phyloP scores from a whole-genome alignment of 495 filamentous ascomycete species.

The Talaromyces adpressus region DNA sequence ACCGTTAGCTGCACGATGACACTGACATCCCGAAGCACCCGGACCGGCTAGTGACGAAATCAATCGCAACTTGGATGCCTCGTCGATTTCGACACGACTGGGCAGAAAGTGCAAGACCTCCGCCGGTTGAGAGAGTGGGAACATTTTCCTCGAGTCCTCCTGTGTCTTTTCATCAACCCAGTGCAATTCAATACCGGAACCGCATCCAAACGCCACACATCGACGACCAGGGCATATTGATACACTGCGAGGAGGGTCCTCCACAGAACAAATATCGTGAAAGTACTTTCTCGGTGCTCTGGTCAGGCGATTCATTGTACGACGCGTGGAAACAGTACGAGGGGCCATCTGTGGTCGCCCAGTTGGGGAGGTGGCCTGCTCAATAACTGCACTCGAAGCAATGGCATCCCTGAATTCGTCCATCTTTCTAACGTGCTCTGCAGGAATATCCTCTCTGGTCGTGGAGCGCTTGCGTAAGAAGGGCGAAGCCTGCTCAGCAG shows the following conservation, averaged over 20 bases:
- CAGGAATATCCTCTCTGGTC: neutral
- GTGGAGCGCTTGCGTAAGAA: constrained; percentile 2
- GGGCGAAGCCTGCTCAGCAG: neutral
- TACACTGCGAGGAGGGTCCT: constrained; percentile 60
- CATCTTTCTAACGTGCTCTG: neutral
- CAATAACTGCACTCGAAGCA: constrained; percentile 7
- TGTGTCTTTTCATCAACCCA: constrained; percentile 61
- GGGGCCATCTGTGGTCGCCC: constrained; percentile 2
- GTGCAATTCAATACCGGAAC: constrained; percentile 61
- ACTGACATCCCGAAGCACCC: constrained; percentile 26
- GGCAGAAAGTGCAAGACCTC: constrained; percentile 64
- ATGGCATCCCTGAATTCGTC: constrained; percentile 7
- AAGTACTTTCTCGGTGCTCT: constrained; percentile 26
- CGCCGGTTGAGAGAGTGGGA: constrained; percentile 59
- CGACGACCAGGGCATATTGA: constrained; percentile 62
- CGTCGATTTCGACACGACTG: constrained; percentile 42
- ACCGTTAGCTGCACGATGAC: constrained; percentile 19
- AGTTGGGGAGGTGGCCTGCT: neutral
- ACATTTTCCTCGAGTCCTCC: constrained; percentile 52
- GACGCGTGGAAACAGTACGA: constrained; percentile 3
- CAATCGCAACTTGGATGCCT: constrained; percentile 52
- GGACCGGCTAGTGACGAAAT: constrained; percentile 58
- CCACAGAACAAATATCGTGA: constrained; percentile 54
- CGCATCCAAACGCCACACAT: constrained; percentile 66
- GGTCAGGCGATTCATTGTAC: constrained; percentile 1